Evolutionary conservation across 495 filamentous ascomycete genomes (phyloP), one percentile per base, ranked within the genome.

Genomic region (Daldinia vernicosa): DNA sequence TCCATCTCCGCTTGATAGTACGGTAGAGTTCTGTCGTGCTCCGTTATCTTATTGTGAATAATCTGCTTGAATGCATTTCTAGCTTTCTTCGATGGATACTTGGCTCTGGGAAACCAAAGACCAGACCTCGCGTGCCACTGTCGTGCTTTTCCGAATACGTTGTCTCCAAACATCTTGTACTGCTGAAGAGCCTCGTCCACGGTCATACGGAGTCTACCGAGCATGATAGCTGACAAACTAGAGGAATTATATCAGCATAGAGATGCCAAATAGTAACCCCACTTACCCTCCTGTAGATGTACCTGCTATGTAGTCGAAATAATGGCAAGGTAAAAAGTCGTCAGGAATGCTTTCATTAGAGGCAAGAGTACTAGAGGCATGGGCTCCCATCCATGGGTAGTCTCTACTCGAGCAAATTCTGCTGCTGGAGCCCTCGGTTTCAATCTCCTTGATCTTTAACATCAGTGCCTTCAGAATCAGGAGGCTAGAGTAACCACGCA

Each of bases 231-330:
- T 11, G 43, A 47, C 11, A 47, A 22, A 47, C 43, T 47, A 47
- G 17, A 22, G 12, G 17, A 4, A 19, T 12, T 17, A 22, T 47
- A 22, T 47, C 0, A 47, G 43, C 2, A 47, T 11, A 24, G 19
- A 8, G n/a, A 24, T 11, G 8, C 3, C 43, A 2, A 30, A 26
- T 30, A 12, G 1, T 53, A 17, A 15, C 11, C n/a, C 2, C 12
- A 53, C 51, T 30, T 30, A 53, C 51, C 51, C 51, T 53, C 51
- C 51, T 30, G 51, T 53, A 14, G 51, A 53, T 8, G 51, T 53
- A 4, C 51, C 51, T 17, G 24, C 51, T 53, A 53, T 53, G 11
- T 53, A 53, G 26, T 53, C 51, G 30, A 53, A 53, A 17, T 53
- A 53, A 53, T 53, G 51, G 51, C 51, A 53, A 53, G 51, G 51